phyloP scores from a whole-genome alignment of 371 early-diverging fungal genomes.

The Mortierella polycephala region DNA sequence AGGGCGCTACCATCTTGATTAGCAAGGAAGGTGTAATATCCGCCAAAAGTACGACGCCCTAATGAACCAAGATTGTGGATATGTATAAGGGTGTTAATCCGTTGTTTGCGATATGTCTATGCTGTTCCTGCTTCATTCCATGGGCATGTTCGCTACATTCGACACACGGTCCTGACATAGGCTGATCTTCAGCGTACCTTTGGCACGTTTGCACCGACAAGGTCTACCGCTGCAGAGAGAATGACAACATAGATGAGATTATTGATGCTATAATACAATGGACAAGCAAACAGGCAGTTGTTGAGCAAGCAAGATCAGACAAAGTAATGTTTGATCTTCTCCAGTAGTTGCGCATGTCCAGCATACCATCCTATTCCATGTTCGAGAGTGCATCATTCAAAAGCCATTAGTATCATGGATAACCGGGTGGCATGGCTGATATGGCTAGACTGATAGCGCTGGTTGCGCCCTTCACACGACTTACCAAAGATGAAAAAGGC shows the following conservation, averaged over 20 bases:
- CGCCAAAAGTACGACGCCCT: slow-evolving; percentile 58
- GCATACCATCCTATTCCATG: too few species aligned
- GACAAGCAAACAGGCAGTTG: too few species aligned
- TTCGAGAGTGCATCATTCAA: too few species aligned
- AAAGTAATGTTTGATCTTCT: not conserved
- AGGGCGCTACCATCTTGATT: slow-evolving; percentile 58
- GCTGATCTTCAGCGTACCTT: slow-evolving; percentile 25
- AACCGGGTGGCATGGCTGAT: too few species aligned
- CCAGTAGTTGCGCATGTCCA: too few species aligned
- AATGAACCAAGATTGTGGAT: not conserved
- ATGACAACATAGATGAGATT: slow-evolving; percentile 64
- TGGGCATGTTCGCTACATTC: not conserved
- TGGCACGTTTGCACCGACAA: slow-evolving; percentile 54
- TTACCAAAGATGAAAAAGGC: slow-evolving; percentile 53
- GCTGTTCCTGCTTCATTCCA: too few species aligned
- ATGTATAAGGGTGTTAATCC: not conserved
- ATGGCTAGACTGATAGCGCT: too few species aligned
- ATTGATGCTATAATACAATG: slow-evolving; percentile 51
- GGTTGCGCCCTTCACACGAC: not conserved
- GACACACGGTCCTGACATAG: too few species aligned
- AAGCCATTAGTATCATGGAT: too few species aligned
- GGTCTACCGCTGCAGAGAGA: slow-evolving; percentile 62
- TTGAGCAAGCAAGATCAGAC: not conserved
- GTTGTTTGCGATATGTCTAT: too few species aligned
- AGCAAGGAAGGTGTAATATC: slow-evolving; percentile 59